Conservation (phyloP, 2,329 filamentous ascomycete species). For the Pyrenochaeta sp. region DNA sequence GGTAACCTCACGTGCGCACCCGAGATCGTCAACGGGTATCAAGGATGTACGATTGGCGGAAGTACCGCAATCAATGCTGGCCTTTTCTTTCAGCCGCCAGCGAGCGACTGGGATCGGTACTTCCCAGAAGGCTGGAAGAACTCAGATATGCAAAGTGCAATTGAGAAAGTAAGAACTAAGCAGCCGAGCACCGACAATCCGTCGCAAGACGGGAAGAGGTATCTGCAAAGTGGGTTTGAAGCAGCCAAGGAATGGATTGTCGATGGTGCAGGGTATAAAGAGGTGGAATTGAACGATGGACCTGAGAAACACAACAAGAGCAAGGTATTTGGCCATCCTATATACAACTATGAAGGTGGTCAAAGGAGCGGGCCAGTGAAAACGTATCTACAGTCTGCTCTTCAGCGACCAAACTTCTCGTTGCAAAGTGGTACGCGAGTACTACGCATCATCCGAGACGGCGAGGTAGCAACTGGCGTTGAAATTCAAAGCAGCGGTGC, state of each 20-base stretch:
- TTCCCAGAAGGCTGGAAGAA: conserved; percentile 62
- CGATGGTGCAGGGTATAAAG: conserved; percentile 56
- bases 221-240: conserved; percentile 59
- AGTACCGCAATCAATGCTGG: conserved; percentile 64
- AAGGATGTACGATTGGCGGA: conserved; percentile 62
- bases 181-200: conserved; percentile 57
- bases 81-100: conserved; percentile 62
- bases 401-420: conserved; percentile 39
- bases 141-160: conserved; percentile 58
- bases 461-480: conserved; percentile 54
- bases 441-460: conserved; percentile 54
- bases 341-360: conserved; percentile 59
- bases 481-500: conserved; percentile 47
- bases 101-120: conserved; percentile 62
- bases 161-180: conserved; percentile 54
- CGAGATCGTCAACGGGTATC: conserved; percentile 54
- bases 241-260: conserved; percentile 62
- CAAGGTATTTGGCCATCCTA: conserved; percentile 59
- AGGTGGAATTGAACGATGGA: conserved; percentile 58
- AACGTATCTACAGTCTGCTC: conserved; percentile 62
- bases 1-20: conserved; percentile 52
- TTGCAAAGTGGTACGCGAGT: conserved; percentile 57
- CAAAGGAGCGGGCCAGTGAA: conserved; percentile 60
- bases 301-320: conserved; percentile 55
- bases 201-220: conserved; percentile 56